These are phyloP conservation scores for Hamamelis virginiana DNA, from an alignment of 164 flowering plant genomes.

Conservation along the genomic window DNA sequence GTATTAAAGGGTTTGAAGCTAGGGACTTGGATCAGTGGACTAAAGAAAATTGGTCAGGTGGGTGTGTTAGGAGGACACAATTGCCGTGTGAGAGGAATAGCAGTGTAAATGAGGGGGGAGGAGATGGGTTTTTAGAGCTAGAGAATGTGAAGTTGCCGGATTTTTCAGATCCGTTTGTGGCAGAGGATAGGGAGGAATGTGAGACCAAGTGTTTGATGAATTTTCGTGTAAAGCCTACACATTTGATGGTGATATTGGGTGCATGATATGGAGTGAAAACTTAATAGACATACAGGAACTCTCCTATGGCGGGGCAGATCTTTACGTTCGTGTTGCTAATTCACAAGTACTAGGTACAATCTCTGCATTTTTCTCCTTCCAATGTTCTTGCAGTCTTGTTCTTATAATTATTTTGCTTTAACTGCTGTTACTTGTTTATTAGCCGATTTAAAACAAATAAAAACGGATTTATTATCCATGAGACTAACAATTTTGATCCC, in stretches of 20 bases:
- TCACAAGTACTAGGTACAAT: slow-evolving; percentile 44
- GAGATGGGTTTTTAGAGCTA: slow-evolving; percentile 23
- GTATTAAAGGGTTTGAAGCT: slow-evolving; percentile 54
- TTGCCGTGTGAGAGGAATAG: slow-evolving; percentile 34
- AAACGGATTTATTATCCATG: too few relatives aligned
- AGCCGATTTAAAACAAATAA: too few relatives aligned
- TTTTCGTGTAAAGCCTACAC: slow-evolving; percentile 31
- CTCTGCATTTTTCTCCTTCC: too few relatives aligned
- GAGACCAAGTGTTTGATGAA: slow-evolving; percentile 20
- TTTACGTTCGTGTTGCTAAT: slow-evolving; percentile 38
- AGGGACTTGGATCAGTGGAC: slow-evolving; percentile 38
- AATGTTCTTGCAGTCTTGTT: too few relatives aligned
- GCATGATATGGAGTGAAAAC: slow-evolving; percentile 29
- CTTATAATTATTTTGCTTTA: too few relatives aligned
- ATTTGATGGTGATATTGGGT: slow-evolving; percentile 18
- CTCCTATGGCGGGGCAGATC: slow-evolving; percentile 14
- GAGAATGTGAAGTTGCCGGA: slow-evolving; percentile 26
- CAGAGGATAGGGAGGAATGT: slow-evolving; percentile 4
- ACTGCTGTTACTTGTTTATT: too few relatives aligned
- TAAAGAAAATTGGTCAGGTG: slow-evolving; percentile 54
- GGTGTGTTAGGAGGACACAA: slow-evolving; percentile 44
- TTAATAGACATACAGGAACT: slow-evolving; percentile 48
- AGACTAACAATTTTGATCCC: too few relatives aligned
- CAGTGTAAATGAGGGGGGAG: slow-evolving; percentile 4
- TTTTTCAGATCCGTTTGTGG: slow-evolving; percentile 7